A percentile compares a stretch with the other conserved stretches of the same genome.
phyloP scores from a whole-genome alignment of 2,329 filamentous ascomycete genomes.

The Fusarium sarcochroum region DNA sequence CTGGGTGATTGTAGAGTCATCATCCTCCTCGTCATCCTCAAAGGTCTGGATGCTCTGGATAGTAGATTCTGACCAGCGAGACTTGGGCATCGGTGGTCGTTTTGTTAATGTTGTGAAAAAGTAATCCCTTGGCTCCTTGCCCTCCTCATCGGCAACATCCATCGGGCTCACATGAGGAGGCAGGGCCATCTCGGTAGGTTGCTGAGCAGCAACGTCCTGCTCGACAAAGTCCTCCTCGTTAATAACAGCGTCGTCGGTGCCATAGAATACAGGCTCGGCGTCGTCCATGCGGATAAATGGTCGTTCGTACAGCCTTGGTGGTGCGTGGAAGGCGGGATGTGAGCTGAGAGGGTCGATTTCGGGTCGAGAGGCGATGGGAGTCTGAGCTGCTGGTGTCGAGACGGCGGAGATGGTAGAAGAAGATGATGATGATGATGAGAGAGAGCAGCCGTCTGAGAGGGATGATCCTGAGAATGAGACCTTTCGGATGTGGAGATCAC shows the following conservation, averaged over 20 bases:
- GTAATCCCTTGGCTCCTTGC: constrained; percentile 52
- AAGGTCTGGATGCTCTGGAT: constrained; percentile 50
- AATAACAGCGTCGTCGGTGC: constrained; percentile 38
- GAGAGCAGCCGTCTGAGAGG: constrained; percentile 55
- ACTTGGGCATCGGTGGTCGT: constrained; percentile 53
- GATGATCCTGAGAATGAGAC: constrained; percentile 59
- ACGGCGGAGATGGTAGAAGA: constrained; percentile 49
- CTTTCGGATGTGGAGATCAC: constrained; percentile 59
- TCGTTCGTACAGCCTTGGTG: constrained; percentile 55
- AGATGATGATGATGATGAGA: constrained; percentile 53
- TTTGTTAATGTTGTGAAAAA: constrained; percentile 51
- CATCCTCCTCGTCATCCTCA: constrained; percentile 45
- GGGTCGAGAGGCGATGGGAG: constrained; percentile 45
- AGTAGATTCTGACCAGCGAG: constrained; percentile 61
- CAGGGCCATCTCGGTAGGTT: constrained; percentile 50
- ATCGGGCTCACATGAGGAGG: constrained; percentile 50
- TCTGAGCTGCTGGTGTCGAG: constrained; percentile 38
- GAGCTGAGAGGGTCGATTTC: constrained; percentile 54
- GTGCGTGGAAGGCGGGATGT: constrained; percentile 55
- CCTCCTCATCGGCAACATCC: constrained; percentile 43
- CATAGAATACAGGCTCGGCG: constrained; percentile 49
- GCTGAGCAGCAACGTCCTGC: constrained; percentile 47
- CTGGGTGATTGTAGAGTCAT: constrained; percentile 40
- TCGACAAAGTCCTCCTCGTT: constrained; percentile 46
- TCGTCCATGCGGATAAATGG: constrained; percentile 51